Conservation (phyloP, 176 grass and related monocot species). For the Zea luxurians region DNA sequence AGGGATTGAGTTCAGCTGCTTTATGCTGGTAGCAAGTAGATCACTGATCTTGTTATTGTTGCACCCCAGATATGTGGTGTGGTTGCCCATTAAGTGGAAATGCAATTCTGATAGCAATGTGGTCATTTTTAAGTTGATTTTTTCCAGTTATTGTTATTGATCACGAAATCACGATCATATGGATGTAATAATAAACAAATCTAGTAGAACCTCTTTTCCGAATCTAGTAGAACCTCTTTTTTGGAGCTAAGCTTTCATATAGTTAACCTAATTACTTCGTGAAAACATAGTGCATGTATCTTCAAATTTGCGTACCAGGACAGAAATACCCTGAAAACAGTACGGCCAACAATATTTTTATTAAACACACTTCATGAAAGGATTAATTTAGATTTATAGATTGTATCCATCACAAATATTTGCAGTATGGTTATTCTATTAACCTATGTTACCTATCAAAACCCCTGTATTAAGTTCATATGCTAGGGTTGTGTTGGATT, state of each 20-base stretch:
- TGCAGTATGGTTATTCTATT: background rate
- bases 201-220: background rate
- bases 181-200: background rate
- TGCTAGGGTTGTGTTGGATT: background rate
- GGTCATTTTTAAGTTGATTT: background rate
- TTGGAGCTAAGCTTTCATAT: background rate
- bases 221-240: background rate
- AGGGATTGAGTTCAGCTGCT: background rate
- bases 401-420: background rate
- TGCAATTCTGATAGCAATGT: background rate
- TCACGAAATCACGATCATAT: background rate
- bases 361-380: background rate
- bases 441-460: conserved; percentile 9
- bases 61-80: background rate
- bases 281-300: background rate
- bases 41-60: background rate
- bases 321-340: background rate
- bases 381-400: background rate
- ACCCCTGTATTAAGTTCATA: background rate
- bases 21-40: background rate
- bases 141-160: background rate
- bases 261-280: background rate
- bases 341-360: too few species aligned
- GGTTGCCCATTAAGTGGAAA: background rate
- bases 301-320: background rate